Base-by-base conservation (phyloP, 192 early-diverging fungal genomes). In the Irineochytrium annulatum region DNA sequence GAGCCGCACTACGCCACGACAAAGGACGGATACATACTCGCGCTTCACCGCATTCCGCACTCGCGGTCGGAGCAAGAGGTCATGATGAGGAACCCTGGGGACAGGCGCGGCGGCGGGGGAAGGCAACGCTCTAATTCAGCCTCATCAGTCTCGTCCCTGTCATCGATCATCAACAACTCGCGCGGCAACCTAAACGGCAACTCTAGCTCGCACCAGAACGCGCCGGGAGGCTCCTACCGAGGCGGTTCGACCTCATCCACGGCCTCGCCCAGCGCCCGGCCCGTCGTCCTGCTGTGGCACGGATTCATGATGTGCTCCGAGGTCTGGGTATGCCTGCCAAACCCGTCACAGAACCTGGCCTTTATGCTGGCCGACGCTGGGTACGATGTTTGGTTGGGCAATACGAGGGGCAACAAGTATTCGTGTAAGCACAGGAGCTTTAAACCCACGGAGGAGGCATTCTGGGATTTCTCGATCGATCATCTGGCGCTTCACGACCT, bases 331-430 rank as follows among this genome's bases (percentile, higher is more conserved):
- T 92, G 90, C 64, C 84, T 86, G 53, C 81, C 91, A 0, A 86
- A 89, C 60, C 84, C 86, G 58, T 69, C 84, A 43, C 19, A 86
- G 41, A 71, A 88, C 31, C 62, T 98, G 54, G 86, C 93, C 5
- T 90, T 91, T 62, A 69, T 90, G 2, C 82, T 98, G 24, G 91
- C 89, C 3, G 88, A 92, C 51, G 87, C 86, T 5, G 77, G 71
- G 20, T 97, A 91, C 71, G 95, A 97, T 71, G 95, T 98, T 0
- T 98, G 95, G 95, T 65, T 98, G 4, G 93, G 92, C 24, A 96
- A 98, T 66, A 86, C 90, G 22, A 77, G 95, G 24, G 95, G 92
- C 24, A 94, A 94, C 77, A 97, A 97, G 72, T 94, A 95, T 67
- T 86, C 86, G 39, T 90, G 88, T 67, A 91, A 91, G 58, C 90